These are phyloP conservation scores for Acrodontium crateriforme DNA, from an alignment of 2,329 filamentous ascomycete genomes.

Conservation along the genomic window DNA sequence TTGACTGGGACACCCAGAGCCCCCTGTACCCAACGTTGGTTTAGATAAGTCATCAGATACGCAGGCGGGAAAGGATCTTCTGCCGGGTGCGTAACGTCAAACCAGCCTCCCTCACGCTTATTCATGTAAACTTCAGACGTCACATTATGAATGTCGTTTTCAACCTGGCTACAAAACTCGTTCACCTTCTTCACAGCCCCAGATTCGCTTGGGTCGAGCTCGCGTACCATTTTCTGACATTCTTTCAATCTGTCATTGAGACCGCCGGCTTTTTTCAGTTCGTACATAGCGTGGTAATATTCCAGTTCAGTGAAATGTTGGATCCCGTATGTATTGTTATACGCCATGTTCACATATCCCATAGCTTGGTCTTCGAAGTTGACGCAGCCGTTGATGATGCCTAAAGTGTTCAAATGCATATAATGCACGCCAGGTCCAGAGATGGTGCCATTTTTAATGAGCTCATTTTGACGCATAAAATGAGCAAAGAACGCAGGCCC, in stretches of 20 bases:
- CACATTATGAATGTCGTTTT: constrained; percentile 27
- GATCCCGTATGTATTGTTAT: constrained; percentile 47
- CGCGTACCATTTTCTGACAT: constrained; percentile 35
- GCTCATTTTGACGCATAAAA: constrained; percentile 46
- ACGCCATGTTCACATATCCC: constrained; percentile 25
- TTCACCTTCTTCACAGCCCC: constrained; percentile 24
- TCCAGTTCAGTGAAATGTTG: constrained; percentile 36
- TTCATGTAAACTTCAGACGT: constrained; percentile 34
- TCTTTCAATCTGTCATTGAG: constrained; percentile 40
- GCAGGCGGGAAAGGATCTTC: constrained; percentile 30
- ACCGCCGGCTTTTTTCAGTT: constrained; percentile 35
- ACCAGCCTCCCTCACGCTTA: constrained; percentile 35
- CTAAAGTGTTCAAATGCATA: constrained; percentile 34
- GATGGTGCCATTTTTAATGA: constrained; percentile 25
- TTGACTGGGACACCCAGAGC: constrained; percentile 41
- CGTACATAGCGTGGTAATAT: constrained; percentile 21
- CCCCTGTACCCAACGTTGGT: constrained; percentile 41
- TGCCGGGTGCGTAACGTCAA: constrained; percentile 38
- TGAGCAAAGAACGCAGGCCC: constrained; percentile 43
- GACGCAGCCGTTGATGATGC: constrained; percentile 45
- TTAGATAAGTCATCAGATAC: constrained; percentile 43
- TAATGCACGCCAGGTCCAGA: constrained; percentile 29
- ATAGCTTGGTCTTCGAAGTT: constrained; percentile 36
- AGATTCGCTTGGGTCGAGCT: constrained; percentile 38
- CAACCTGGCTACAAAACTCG: constrained; percentile 14